Conservation (phyloP, 108 stramenopile species). For the Conticribra weissflogii region DNA sequence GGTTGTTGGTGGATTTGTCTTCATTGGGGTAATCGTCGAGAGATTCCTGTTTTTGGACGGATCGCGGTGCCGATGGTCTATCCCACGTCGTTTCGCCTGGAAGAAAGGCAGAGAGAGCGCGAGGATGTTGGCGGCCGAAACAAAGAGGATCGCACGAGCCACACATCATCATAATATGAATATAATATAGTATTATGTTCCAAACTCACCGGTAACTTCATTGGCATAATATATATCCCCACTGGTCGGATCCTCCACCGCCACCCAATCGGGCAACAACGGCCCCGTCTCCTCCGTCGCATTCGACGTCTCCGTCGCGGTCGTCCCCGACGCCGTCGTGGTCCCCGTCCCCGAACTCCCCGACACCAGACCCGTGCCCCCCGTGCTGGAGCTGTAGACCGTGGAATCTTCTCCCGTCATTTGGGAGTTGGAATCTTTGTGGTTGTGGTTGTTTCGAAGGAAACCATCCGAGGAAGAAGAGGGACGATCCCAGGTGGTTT, state of each 20-base stretch:
- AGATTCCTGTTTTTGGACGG: background rate
- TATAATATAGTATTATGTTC: no score
- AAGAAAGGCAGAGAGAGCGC: background rate
- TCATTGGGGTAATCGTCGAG: no score
- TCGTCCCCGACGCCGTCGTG: background rate
- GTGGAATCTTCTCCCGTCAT: background rate
- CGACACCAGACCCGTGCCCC: no score
- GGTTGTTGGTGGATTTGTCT: no score
- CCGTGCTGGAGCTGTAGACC: background rate
- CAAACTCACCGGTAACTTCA: slow-evolving; percentile 75
- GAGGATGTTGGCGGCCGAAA: no score
- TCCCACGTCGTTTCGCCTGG: slow-evolving; percentile 7
- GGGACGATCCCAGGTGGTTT: slow-evolving; percentile 45
- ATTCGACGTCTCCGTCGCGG: background rate
- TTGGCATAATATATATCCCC: slow-evolving; percentile 80
- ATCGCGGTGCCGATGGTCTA: background rate
- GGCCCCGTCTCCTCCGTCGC: slow-evolving; percentile 30
- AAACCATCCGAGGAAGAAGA: background rate
- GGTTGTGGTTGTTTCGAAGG: background rate
- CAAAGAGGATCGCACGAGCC: no score
- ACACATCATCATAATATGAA: no score
- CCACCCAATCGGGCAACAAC: slow-evolving; percentile 59
- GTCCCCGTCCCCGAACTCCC: background rate
- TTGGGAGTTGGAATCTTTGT: background rate
- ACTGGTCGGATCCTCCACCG: slow-evolving; percentile 64